A percentile compares a stretch with the other conserved stretches of the same genome.
Evolutionary conservation across 306 rosid genomes (phyloP).

Genomic region (Herpetospermum pedunculosum): DNA sequence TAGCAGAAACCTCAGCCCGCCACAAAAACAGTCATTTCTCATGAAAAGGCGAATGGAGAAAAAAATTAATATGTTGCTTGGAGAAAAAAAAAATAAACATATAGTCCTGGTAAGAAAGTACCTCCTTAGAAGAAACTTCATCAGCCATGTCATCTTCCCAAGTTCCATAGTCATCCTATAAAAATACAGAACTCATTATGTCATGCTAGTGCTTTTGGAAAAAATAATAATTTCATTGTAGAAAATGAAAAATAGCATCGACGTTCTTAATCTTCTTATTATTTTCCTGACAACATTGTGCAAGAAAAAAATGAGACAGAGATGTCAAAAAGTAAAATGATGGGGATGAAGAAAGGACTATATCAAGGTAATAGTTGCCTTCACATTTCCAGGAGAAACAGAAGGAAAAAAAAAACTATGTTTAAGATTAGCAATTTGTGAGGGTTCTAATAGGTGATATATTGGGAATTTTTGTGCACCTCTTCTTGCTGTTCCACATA

Average conservation of each 20-base stretch:
- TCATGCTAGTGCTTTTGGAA: neutral
- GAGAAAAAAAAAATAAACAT: neutral
- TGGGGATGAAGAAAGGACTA: neutral
- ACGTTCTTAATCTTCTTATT: neutral
- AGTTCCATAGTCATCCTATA: slow-evolving; percentile 47
- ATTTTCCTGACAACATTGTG: neutral
- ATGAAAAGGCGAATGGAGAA: neutral
- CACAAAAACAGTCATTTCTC: neutral
- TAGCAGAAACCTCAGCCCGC: neutral
- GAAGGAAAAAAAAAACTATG: neutral
- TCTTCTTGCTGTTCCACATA: slow-evolving; percentile 77
- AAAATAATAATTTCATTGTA: neutral
- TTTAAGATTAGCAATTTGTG: neutral
- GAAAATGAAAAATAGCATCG: neutral
- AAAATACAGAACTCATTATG: neutral
- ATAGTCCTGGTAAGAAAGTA: slow-evolving; percentile 18
- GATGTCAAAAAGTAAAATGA: neutral
- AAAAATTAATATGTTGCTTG: neutral
- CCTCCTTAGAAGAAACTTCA: slow-evolving; percentile 31
- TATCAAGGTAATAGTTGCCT: neutral
- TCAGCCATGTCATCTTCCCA: slow-evolving; percentile 64
- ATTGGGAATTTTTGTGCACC: no score
- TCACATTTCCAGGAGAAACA: neutral
- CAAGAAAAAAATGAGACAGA: neutral
- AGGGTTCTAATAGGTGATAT: no score